These are phyloP conservation scores for Sphaerulina musiva DNA, from an alignment of 2,329 filamentous ascomycete species.

Conservation along the genomic window DNA sequence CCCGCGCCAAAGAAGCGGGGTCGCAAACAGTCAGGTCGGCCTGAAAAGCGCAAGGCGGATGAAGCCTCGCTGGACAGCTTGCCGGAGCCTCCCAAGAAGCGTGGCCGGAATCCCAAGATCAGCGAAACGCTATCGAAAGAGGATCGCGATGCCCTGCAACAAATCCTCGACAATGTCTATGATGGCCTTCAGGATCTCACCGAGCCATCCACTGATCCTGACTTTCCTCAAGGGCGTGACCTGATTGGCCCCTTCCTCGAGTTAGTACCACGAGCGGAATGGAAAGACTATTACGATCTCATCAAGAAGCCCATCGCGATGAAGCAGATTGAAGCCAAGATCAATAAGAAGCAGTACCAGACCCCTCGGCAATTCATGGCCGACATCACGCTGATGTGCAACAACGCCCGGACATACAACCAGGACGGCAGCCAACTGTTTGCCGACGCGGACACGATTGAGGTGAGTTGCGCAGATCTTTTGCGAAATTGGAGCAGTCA, in stretches of 20 bases:
- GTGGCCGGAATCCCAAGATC: conserved; percentile 64
- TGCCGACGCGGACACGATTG: conserved; percentile 84
- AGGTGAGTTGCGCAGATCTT: conserved; percentile 54
- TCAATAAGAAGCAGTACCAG: conserved; percentile 91
- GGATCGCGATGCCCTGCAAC: conserved; percentile 71
- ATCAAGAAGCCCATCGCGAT: conserved; percentile 92
- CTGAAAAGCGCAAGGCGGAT: conserved; percentile 82
- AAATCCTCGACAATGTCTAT: conserved; percentile 68
- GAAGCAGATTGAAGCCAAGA: conserved; percentile 89
- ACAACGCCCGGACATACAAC: conserved; percentile 92
- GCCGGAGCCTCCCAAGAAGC: conserved; percentile 66
- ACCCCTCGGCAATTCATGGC: conserved; percentile 70
- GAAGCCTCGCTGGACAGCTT: conserved; percentile 62
- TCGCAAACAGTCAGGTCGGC: conserved; percentile 60
- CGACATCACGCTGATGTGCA: conserved; percentile 78
- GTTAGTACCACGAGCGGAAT: conserved; percentile 79
- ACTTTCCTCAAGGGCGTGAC: conserved; percentile 56
- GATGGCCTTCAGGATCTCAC: conserved; percentile 78
- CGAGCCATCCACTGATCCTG: conserved; percentile 58
- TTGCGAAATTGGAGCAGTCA: background rate
- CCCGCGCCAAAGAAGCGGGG: conserved; percentile 66
- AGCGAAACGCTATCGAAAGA: conserved; percentile 58
- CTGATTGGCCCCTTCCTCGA: conserved; percentile 94
- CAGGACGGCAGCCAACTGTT: conserved; percentile 91
- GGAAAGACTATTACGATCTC: conserved; percentile 90